These are phyloP conservation scores for Calonectria fujianensis DNA, from an alignment of 2,329 filamentous ascomycete genomes.

Conservation along the genomic window DNA sequence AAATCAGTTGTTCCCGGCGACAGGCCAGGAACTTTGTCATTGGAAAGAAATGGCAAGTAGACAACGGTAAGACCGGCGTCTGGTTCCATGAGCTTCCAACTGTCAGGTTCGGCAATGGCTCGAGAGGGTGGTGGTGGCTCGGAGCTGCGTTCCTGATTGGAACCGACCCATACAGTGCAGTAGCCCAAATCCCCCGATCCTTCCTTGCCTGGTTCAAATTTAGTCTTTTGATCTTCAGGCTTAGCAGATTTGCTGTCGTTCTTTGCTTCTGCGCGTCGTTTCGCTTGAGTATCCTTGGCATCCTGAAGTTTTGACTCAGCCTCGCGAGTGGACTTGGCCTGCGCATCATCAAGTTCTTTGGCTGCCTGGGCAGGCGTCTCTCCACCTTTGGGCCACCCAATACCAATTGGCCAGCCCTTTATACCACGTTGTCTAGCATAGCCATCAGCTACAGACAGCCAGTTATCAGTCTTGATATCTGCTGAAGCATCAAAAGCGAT, in stretches of 20 bases:
- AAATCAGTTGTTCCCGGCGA: slow-evolving; percentile 90
- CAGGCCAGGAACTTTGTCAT: slow-evolving; percentile 86
- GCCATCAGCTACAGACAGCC: slow-evolving; percentile 94
- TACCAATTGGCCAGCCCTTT: slow-evolving; percentile 94
- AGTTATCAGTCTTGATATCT: slow-evolving; percentile 95
- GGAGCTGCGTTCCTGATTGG: slow-evolving; percentile 81
- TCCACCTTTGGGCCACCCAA: slow-evolving; percentile 88
- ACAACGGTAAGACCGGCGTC: slow-evolving; percentile 91
- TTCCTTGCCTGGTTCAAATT: slow-evolving; percentile 65
- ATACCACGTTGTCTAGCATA: slow-evolving; percentile 93
- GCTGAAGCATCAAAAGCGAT: slow-evolving; percentile 96
- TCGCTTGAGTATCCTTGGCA: slow-evolving; percentile 71
- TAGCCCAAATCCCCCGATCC: slow-evolving; percentile 82
- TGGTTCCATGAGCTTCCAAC: slow-evolving; percentile 81
- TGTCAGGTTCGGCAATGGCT: slow-evolving; percentile 76
- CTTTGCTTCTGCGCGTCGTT: slow-evolving; percentile 52
- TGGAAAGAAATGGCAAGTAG: slow-evolving; percentile 92
- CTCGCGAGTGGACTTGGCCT: slow-evolving; percentile 76
- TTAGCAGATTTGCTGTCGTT: slow-evolving; percentile 52
- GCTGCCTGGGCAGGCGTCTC: slow-evolving; percentile 76
- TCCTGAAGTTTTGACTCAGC: slow-evolving; percentile 78
- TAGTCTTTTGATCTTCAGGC: slow-evolving; percentile 57
- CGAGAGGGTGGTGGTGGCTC: slow-evolving; percentile 69
- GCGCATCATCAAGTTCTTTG: slow-evolving; percentile 79
- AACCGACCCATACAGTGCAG: slow-evolving; percentile 97